Conservation (phyloP, 306 rosid species). For the Rubus parviflorus region DNA sequence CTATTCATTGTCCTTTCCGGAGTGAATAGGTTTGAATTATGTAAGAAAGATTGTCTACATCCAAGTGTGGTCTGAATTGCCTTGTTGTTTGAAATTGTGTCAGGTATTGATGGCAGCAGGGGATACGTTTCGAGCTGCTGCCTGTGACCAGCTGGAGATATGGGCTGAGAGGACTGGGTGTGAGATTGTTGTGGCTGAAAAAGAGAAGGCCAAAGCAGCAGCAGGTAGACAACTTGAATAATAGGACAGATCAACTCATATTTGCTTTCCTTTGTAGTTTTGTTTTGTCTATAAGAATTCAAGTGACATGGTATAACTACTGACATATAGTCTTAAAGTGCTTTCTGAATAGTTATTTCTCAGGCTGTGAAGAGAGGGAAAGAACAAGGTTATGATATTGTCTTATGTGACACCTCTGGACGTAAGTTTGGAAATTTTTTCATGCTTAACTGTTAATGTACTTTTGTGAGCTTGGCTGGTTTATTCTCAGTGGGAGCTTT, state of each 20-base stretch:
- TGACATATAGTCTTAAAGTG: slow-evolving; percentile 44
- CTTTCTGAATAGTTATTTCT: slow-evolving; percentile 77
- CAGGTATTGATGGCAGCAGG: slow-evolving; percentile 98
- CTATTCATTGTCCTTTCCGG: slow-evolving; percentile 11
- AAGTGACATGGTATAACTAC: slow-evolving; percentile 24
- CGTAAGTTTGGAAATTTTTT: slow-evolving; percentile 54
- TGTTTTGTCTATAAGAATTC: slow-evolving; percentile 6
- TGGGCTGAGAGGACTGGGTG: slow-evolving; percentile 98
- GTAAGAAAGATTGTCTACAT: not conserved
- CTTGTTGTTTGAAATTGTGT: slow-evolving; percentile 22
- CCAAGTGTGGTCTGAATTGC: slow-evolving; percentile 13
- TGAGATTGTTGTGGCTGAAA: slow-evolving; percentile 85
- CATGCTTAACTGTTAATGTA: slow-evolving; percentile 16
- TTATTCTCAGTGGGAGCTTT: slow-evolving; percentile 13
- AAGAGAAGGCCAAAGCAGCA: slow-evolving; percentile 80
- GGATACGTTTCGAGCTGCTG: slow-evolving; percentile 99
- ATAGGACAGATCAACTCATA: slow-evolving; percentile 8
- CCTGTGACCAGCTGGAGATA: slow-evolving; percentile 94
- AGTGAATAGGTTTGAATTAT: not conserved
- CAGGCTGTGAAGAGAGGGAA: slow-evolving; percentile 92
- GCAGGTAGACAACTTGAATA: slow-evolving; percentile 47
- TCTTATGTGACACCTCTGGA: slow-evolving; percentile 95
- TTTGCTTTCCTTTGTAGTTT: slow-evolving; percentile 18
- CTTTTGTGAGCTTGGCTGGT: slow-evolving; percentile 11
- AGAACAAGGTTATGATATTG: slow-evolving; percentile 74